phyloP scores from a whole-genome alignment of 257 asterid species.

The Nicotiana obtusifolia region DNA sequence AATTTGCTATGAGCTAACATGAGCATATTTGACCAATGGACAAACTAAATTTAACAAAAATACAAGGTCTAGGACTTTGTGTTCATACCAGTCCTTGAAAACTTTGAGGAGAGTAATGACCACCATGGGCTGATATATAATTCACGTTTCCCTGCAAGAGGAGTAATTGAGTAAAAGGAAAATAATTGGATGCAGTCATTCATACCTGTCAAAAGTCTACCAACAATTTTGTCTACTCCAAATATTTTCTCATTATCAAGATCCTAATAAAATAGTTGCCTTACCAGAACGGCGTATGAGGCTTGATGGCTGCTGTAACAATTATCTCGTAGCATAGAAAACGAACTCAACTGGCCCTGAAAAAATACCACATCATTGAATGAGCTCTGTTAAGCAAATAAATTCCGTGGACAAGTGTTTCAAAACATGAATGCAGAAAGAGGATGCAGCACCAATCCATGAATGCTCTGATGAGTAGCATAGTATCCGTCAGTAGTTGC shows the following conservation, averaged over 20 bases:
- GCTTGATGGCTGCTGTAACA: conserved; percentile 30
- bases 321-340: conserved; percentile 27
- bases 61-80: neutral
- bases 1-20: conserved; percentile 7
- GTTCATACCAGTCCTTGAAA: conserved; percentile 26
- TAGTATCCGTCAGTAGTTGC: conserved; percentile 21
- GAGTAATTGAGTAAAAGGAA: neutral
- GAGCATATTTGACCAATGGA: neutral
- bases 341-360: conserved; percentile 29
- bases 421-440: neutral
- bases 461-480: conserved; percentile 24
- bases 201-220: neutral
- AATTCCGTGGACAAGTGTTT: neutral
- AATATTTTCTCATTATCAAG: neutral
- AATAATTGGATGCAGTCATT: neutral
- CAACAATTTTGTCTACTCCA: neutral
- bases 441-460: conserved; percentile 21
- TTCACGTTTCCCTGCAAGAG: conserved; percentile 23
- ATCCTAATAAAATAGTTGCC: conserved; percentile 7
- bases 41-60: neutral
- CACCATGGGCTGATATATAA: conserved; percentile 15
- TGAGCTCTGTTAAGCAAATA: neutral
- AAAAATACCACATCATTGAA: neutral
- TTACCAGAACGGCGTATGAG: conserved; percentile 29
- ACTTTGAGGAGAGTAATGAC: conserved; percentile 21